These are phyloP conservation scores for Vitis vinifera DNA, from an alignment of 164 flowering plant genomes.

Conservation along the genomic window DNA sequence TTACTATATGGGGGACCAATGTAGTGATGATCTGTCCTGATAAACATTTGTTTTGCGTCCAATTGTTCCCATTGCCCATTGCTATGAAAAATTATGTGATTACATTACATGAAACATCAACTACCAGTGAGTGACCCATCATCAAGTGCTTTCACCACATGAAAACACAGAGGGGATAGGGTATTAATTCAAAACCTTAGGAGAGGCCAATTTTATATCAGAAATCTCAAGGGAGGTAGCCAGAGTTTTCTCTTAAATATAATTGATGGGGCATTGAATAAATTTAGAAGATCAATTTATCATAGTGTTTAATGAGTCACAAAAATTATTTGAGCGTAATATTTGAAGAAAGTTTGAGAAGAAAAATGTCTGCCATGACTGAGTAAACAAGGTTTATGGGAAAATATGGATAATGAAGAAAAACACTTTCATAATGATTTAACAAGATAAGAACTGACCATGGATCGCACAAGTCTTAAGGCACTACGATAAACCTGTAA, in stretches of 20 bases:
- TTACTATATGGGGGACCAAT: too few relatives aligned
- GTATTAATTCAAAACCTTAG: neutral
- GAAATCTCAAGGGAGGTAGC: too few relatives aligned
- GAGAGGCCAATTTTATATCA: too few relatives aligned
- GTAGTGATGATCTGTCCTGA: too few relatives aligned
- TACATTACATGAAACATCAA: too few relatives aligned
- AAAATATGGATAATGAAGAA: neutral
- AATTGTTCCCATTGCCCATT: too few relatives aligned
- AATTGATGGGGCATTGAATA: neutral
- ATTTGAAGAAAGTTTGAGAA: neutral
- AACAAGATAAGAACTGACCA: constrained; percentile 53
- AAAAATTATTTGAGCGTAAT: neutral
- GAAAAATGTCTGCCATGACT: neutral
- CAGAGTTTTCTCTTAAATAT: neutral
- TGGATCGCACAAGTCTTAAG: constrained; percentile 89
- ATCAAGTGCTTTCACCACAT: neutral
- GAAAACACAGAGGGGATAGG: neutral
- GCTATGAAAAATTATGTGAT: too few relatives aligned
- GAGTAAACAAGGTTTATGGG: neutral
- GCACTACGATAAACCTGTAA: constrained; percentile 96
- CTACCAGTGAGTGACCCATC: neutral
- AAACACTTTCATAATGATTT: neutral
- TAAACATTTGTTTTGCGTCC: too few relatives aligned
- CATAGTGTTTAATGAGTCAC: neutral
- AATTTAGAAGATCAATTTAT: neutral